Percentiles rank a stretch among this genome's conserved stretches.
phyloP scores from a whole-genome alignment of 495 filamentous ascomycete species.

The Talaromyces stipitatus region DNA sequence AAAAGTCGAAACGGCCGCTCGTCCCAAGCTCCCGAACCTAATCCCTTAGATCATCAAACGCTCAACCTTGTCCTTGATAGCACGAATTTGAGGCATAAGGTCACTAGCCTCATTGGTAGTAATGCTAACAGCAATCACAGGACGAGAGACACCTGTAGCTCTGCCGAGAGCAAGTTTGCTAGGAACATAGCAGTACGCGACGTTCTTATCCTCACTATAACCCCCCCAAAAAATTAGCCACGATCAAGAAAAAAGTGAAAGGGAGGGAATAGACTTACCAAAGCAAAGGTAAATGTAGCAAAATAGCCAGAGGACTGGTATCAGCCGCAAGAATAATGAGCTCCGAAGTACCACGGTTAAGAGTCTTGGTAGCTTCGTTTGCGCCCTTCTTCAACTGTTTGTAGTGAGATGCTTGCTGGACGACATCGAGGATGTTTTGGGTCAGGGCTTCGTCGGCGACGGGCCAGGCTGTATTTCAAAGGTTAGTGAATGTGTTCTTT shows the following conservation, averaged over 20 bases:
- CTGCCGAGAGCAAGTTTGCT: conserved; percentile 71
- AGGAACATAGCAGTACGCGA: conserved; percentile 56
- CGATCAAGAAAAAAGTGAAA: not conserved
- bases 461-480: conserved; percentile 62
- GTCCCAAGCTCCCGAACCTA: not conserved
- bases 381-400: conserved; percentile 82
- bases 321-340: conserved; percentile 70
- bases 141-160: conserved; percentile 63
- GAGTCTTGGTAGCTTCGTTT: conserved; percentile 71
- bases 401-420: conserved; percentile 81
- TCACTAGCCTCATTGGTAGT: conserved; percentile 92
- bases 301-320: conserved; percentile 75
- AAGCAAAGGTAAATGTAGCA: conserved; percentile 86
- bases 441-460: conserved; percentile 74
- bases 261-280: conserved; percentile 12
- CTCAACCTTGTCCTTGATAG: conserved; percentile 92
- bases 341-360: conserved; percentile 84
- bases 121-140: conserved; percentile 81
- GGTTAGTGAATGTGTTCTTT: not conserved
- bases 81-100: conserved; percentile 73
- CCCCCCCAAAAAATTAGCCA: not conserved
- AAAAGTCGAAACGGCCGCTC: not conserved
- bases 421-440: conserved; percentile 74
- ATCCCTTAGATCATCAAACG: conserved; percentile 81
- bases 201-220: conserved; percentile 71